A percentile compares a stretch with the other conserved stretches of the same genome.
phyloP scores from a whole-genome alignment of 371 early-diverging fungal species.

The Chytridiales sp. region DNA sequence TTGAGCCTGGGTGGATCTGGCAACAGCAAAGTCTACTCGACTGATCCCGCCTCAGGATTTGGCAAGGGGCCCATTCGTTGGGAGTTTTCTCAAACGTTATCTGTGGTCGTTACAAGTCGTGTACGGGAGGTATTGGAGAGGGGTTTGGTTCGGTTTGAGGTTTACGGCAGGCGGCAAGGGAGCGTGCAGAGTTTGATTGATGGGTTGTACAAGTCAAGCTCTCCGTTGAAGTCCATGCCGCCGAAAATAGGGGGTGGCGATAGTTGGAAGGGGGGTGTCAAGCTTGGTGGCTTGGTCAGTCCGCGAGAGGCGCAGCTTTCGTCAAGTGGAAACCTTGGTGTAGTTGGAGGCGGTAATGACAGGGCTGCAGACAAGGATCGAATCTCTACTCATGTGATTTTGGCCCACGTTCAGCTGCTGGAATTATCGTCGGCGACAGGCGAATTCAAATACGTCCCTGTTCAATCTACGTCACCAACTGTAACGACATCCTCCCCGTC shows the following conservation, averaged over 20 bases:
- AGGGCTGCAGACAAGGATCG: too few relatives aligned
- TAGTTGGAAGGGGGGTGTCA: too few relatives aligned
- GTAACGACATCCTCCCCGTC: constrained; percentile 47
- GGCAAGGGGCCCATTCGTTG: constrained; percentile 53
- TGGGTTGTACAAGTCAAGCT: constrained; percentile 3
- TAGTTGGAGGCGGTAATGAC: too few relatives aligned
- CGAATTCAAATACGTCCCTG: constrained; percentile 69
- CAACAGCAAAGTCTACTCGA: constrained; percentile 57
- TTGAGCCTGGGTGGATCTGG: not conserved
- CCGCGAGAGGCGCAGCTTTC: too few relatives aligned
- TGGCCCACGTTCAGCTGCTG: constrained; percentile 32
- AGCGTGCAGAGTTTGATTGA: constrained; percentile 26
- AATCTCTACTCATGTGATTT: constrained; percentile 18
- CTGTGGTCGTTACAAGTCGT: constrained; percentile 26
- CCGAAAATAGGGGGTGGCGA: too few relatives aligned
- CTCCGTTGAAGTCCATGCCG: too few relatives aligned
- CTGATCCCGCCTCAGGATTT: constrained; percentile 64
- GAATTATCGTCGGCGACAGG: constrained; percentile 54
- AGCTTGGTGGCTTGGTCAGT: too few relatives aligned
- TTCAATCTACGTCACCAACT: too few relatives aligned
- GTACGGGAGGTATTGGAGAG: constrained; percentile 21
- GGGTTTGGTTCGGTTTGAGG: constrained; percentile 35
- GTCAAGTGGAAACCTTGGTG: too few relatives aligned
- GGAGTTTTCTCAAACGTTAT: constrained; percentile 63
- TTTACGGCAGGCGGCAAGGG: constrained; percentile 30